Percentiles rank a stretch among this genome's conserved stretches.
Evolutionary conservation across 306 rosid genomes (phyloP).

Genomic region (Fragaria ananassa): DNA sequence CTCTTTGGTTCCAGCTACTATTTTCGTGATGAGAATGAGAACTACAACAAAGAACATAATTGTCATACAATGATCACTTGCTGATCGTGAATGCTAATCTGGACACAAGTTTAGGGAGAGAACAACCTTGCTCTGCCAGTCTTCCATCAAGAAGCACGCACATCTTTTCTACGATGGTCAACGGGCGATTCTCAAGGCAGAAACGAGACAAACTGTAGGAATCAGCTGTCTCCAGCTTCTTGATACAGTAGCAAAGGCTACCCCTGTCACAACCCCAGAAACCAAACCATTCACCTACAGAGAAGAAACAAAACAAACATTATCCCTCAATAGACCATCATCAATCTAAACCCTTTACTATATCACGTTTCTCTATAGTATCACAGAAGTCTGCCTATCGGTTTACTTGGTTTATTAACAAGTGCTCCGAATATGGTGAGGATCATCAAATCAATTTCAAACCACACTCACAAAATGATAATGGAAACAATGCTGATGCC

Average conservation of each 20-base stretch:
- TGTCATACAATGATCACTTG: background rate
- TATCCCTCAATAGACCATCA: slow-evolving; percentile 14
- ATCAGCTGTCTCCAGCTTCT: slow-evolving; percentile 57
- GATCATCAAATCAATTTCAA: background rate
- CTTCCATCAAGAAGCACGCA: slow-evolving; percentile 15
- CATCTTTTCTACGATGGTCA: slow-evolving; percentile 54
- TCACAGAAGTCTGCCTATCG: background rate
- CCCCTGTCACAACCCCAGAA: slow-evolving; percentile 81
- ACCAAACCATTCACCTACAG: slow-evolving; percentile 72
- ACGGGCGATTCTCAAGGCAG: slow-evolving; percentile 58
- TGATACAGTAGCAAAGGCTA: slow-evolving; percentile 61
- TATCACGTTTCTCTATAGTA: background rate
- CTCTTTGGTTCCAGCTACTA: background rate
- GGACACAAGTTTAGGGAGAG: background rate
- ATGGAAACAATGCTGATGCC: background rate
- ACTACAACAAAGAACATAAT: background rate
- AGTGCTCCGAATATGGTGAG: background rate
- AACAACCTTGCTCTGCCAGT: background rate
- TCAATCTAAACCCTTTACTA: background rate
- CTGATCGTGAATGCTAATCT: background rate
- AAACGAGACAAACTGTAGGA: slow-evolving; percentile 59
- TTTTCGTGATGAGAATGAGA: background rate
- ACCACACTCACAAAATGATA: background rate
- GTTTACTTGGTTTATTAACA: background rate
- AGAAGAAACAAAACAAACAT: slow-evolving; percentile 5